phyloP scores from a whole-genome alignment of 1,284 basidiomycete species.

The Rhizopogon parksii region DNA sequence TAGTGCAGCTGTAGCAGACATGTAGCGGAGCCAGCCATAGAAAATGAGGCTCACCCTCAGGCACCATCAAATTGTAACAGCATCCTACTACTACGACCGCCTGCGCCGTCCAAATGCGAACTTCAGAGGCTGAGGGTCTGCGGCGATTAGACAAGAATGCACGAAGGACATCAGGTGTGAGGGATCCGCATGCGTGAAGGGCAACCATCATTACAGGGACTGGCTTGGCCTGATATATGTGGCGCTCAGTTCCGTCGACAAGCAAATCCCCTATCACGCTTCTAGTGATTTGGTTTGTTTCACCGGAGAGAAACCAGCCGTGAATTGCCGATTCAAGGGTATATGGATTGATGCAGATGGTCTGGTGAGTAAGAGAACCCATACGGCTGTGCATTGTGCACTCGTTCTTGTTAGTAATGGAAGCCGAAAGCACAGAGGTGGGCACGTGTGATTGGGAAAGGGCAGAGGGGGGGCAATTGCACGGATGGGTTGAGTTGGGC shows the following conservation, averaged over 20 bases:
- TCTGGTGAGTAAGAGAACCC: conserved; percentile 43
- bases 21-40: conserved; percentile 1
- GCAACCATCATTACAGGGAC: conserved; percentile 55
- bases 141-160: conserved; percentile 25
- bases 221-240: conserved; percentile 12
- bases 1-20: conserved; percentile 7
- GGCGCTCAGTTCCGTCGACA: neutral
- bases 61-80: conserved; percentile 44
- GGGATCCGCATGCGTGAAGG: conserved; percentile 51
- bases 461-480: neutral
- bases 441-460: neutral
- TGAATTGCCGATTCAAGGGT: neutral
- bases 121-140: conserved; percentile 5
- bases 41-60: conserved; percentile 29
- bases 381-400: neutral
- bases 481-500: neutral
- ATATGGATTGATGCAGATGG: conserved; percentile 34
- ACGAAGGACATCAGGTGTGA: conserved; percentile 40
- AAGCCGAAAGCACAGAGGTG: neutral
- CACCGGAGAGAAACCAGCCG: conserved; percentile 4
- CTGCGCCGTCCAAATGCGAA: conserved; percentile 31
- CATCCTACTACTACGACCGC: conserved; percentile 43
- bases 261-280: neutral
- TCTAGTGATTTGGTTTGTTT: neutral
- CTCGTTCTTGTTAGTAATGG: neutral